Conservation (phyloP, 331 rosid genomes). For the Acacia pycnantha region DNA sequence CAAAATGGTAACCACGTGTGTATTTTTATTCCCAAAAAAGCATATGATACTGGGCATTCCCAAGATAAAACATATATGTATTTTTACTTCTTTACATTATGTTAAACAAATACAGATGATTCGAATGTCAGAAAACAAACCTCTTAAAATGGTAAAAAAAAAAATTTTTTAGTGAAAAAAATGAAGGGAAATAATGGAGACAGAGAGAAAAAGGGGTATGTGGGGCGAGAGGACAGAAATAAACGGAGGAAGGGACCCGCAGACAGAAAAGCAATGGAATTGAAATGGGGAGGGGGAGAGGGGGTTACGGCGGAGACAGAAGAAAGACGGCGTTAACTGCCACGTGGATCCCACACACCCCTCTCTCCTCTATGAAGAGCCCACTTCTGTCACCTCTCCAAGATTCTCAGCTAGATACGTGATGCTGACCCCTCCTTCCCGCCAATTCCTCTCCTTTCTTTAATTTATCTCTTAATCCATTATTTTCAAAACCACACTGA, state of each 20-base stretch:
- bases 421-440: constrained; percentile 45
- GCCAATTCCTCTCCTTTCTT: not conserved
- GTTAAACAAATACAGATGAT: no score
- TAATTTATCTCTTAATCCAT: not conserved
- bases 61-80: no score
- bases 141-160: no score
- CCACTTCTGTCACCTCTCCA: constrained; percentile 26
- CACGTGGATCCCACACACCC: not conserved
- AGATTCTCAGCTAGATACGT: constrained; percentile 51
- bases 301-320: not conserved
- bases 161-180: no score
- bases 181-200: no score
- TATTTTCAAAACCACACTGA: not conserved
- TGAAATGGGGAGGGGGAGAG: not conserved
- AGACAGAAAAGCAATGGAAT: not conserved
- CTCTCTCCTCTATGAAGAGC: constrained; percentile 33
- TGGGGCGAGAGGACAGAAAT: not conserved
- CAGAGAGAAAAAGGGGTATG: no score
- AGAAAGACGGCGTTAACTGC: constrained; percentile 2
- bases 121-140: no score
- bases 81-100: no score
- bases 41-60: no score
- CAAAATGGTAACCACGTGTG: no score
- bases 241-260: not conserved
- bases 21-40: no score